Evolutionary conservation across 2,329 filamentous ascomycete genomes (phyloP), one percentile per base, ranked within the genome.

Genomic region (Dactylellina cionopaga): DNA sequence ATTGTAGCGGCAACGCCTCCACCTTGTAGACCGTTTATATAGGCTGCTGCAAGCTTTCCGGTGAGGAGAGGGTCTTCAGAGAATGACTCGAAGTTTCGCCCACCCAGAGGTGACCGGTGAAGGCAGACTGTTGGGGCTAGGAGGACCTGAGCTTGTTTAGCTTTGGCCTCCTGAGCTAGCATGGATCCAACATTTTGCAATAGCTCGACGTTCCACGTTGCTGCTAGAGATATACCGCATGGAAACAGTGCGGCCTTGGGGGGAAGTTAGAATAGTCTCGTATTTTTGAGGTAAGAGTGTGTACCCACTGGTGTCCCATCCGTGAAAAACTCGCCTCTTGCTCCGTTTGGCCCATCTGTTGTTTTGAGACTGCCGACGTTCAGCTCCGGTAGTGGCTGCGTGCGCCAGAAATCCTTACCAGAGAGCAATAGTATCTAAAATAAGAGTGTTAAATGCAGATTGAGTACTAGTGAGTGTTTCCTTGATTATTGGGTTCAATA

Each of bases 71-170:
- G 81, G 74, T 92, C 90, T 78, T 92, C 90, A 29, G 87, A 86
- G 76, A 92, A 95, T 0, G 91, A 92, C 80, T 96, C 92, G 75
- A 95, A 96, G 75, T 92, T 92, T 71, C 92, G 85, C 17, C 92
- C 92, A 15, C 91, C 91, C 0, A 95, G 83, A 0, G 92, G 92
- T 54, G 90, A 90, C 11, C 92, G 86, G 77, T 95, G 91, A 83
- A 92, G 89, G 85, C 82, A 87, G 77, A 89, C 86, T 19, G 86
- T 89, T 2, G 87, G 87, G 0, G 87, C 87, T 0, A 88, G 81
- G 69, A 87, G 85, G 15, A 82, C 82, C 77, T 88, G 85, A 2
- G 85, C 85, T 35, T 85, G 85, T 78, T 88, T 87, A 0, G 83
- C 82, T 51, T 84, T 82, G 37, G 84, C 82, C 75, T 87, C 85